Conservation (phyloP, 176 grass and related monocot genomes). For the Triticum urartu region DNA sequence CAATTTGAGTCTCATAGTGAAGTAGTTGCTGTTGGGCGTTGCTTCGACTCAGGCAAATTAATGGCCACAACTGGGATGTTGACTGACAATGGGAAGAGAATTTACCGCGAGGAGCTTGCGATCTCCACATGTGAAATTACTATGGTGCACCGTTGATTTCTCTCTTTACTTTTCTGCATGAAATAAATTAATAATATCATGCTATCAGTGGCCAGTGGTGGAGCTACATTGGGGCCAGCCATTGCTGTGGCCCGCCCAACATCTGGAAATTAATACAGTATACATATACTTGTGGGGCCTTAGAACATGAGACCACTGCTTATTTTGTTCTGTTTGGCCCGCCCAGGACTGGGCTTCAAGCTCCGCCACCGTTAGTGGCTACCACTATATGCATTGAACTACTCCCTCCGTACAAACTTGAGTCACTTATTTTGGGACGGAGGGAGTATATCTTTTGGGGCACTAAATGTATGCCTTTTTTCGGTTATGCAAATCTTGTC, state of each 20-base stretch:
- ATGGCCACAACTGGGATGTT: not conserved
- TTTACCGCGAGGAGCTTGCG: not conserved
- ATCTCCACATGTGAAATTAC: not conserved
- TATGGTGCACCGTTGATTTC: not conserved
- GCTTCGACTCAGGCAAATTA: conserved; percentile 16
- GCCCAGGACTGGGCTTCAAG: too few species aligned
- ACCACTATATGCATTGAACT: not conserved
- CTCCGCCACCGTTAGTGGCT: not conserved
- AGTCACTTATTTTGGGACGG: too few species aligned
- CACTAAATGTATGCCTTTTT: not conserved
- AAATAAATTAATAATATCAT: not conserved
- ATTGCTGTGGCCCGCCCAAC: too few species aligned
- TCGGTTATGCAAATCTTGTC: not conserved
- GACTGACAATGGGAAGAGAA: not conserved
- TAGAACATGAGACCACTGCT: too few species aligned
- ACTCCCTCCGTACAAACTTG: too few species aligned
- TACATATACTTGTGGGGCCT: too few species aligned
- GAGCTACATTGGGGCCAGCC: too few species aligned
- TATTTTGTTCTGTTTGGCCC: too few species aligned
- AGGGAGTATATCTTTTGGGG: not conserved
- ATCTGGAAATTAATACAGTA: too few species aligned
- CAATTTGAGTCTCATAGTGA: not conserved
- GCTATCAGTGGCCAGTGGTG: not conserved
- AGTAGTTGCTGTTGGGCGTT: conserved; percentile 10
- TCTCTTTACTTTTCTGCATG: not conserved